Evolutionary conservation across 495 filamentous ascomycete genomes (phyloP), one percentile per base, ranked within the genome.

Genomic region (Hypoxylon lenormandii): DNA sequence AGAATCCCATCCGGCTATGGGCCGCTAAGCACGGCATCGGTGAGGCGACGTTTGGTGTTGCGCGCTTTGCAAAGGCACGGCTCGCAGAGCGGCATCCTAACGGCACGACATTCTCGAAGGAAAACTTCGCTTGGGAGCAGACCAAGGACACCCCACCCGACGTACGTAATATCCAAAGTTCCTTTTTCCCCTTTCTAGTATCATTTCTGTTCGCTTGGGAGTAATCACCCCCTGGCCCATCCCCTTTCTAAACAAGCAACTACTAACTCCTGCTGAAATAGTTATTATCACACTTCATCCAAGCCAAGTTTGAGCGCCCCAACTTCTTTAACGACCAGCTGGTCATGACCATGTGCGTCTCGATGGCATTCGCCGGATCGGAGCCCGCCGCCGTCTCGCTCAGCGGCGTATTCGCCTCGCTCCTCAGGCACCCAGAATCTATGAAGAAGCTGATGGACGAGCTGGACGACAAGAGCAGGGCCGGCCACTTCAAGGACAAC

Each of bases 301-400:
- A 77, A 56, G 78, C 77, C 6, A 87, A 84, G 63, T 75, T 85
- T 70, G 81, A 78, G 21, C 69, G 85, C 18, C 84, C 86, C 0
- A 74, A 83, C 16, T 83, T 78, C 23, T 80, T 87, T 19, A 86
- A 80, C 0, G 74, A 80, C 40, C 79, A 80, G 18, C 83, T 87
- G 59, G 67, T 87, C 0, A 74, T 83, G 26, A 83, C 82, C 50
- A 81, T 80, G 73, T 82, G 79, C 28, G 72, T 78, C 47, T 83
- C 80, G 8, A 87, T 87, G 69, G 79, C 87, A 5, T 73, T 78
- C 4, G 86, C 86, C 0, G 86, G 86, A 0, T 83, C 80, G 1
- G 86, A 89, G 59, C 88, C 86, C 0, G 88, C 85, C 0, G 82
- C 83, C 4, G 84, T 86, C 64, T 81, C 77, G n/a, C 74, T 88